A percentile compares a stretch with the other conserved stretches of the same genome.
Evolutionary conservation across 2,329 filamentous ascomycete species (phyloP).

Genomic region (Claviceps maximensis): DNA sequence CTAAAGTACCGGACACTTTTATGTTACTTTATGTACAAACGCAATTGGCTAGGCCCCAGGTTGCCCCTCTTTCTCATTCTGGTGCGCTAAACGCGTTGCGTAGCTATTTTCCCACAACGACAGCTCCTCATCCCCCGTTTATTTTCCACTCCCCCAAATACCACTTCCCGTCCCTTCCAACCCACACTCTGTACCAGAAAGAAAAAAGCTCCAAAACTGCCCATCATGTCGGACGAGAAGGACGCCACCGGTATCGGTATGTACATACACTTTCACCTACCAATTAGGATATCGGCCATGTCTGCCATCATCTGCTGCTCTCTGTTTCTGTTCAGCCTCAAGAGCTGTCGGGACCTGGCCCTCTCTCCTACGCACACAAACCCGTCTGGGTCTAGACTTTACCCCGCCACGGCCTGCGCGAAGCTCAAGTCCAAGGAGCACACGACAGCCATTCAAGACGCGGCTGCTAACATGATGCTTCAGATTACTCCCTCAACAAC

Average conservation of each 20-base stretch:
- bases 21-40: too few relatives aligned
- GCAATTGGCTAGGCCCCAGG: not conserved
- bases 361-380: constrained; percentile 10
- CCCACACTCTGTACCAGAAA: not conserved
- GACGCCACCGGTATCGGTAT: constrained; percentile 33
- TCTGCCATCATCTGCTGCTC: not conserved
- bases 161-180: not conserved
- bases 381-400: not conserved
- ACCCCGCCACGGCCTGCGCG: constrained; percentile 7
- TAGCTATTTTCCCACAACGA: constrained; percentile 4
- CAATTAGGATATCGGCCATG: not conserved
- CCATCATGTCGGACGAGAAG: constrained; percentile 33
- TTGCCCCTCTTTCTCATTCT: constrained; percentile 1
- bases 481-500: constrained; percentile 83
- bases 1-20: too few relatives aligned
- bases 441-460: not conserved
- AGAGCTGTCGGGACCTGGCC: constrained; percentile 10
- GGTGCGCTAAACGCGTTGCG: not conserved
- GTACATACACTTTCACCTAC: constrained; percentile 10
- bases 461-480: not conserved
- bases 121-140: constrained; percentile 3
- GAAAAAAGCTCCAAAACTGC: constrained; percentile 6
- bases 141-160: constrained; percentile 1
- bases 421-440: not conserved
- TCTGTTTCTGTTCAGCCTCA: not conserved